A percentile compares a stretch with the other conserved stretches of the same genome.
Evolutionary conservation across 2,329 filamentous ascomycete species (phyloP).

Genomic region (Pseudovirgaria hyperparasitica): DNA sequence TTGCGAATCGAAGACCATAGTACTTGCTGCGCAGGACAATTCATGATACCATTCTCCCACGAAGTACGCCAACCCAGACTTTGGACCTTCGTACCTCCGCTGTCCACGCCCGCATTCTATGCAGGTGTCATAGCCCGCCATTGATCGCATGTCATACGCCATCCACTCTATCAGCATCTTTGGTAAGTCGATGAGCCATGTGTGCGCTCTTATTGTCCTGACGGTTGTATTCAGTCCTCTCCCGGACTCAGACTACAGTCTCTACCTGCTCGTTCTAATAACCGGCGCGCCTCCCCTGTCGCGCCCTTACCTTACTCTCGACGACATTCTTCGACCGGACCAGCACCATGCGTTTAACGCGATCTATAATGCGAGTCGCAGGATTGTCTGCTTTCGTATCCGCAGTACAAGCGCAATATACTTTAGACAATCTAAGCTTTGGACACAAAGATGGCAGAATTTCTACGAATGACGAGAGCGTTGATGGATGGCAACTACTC

Average conservation of each 20-base stretch:
- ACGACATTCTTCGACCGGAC: too few relatives aligned
- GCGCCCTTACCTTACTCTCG: conserved; percentile 5
- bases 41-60: too few relatives aligned
- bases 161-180: too few relatives aligned
- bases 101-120: too few relatives aligned
- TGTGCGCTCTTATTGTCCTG: not conserved
- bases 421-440: conserved; percentile 66
- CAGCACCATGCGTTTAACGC: conserved; percentile 18
- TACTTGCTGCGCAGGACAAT: too few relatives aligned
- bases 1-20: too few relatives aligned
- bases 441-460: conserved; percentile 52
- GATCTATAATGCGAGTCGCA: conserved; percentile 27
- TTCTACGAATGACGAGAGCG: conserved; percentile 43
- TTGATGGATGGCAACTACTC: conserved; percentile 42
- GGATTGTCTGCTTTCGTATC: conserved; percentile 34
- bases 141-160: too few relatives aligned
- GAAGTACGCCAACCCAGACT: too few relatives aligned
- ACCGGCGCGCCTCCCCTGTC: conserved; percentile 2
- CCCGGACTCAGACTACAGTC: not conserved
- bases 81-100: too few relatives aligned
- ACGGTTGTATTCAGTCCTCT: conserved; percentile 1
- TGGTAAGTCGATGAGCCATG: not conserved
- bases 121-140: too few relatives aligned
- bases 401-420: conserved; percentile 47
- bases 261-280: not conserved